These are phyloP conservation scores for Kondoa malvinella DNA, from an alignment of 768 basidiomycete genomes.

Conservation along the genomic window DNA sequence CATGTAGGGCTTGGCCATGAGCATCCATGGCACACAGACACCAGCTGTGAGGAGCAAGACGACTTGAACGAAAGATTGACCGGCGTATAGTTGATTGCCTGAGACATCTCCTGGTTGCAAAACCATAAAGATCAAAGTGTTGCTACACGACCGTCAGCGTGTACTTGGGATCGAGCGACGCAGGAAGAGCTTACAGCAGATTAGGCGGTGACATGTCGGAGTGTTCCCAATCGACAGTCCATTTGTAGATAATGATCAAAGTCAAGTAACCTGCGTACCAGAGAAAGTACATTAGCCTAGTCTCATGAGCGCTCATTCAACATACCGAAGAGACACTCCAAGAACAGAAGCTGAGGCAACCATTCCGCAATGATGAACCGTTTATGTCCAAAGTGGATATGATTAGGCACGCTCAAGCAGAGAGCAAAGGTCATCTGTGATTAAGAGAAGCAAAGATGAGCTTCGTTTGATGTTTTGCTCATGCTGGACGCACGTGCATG, in stretches of 20 bases:
- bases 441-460: not conserved
- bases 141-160: conserved; percentile 2
- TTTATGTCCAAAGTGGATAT: conserved; percentile 74
- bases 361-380: conserved; percentile 86
- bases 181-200: conserved; percentile 43
- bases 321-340: conserved; percentile 82
- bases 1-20: conserved; percentile 79
- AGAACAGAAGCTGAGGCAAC: conserved; percentile 89
- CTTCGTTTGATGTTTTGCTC: not conserved
- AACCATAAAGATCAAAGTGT: conserved; percentile 95
- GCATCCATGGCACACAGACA: conserved; percentile 87
- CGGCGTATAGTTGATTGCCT: conserved; percentile 58
- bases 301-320: not conserved
- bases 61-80: conserved; percentile 70
- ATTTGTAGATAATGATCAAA: conserved; percentile 89
- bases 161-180: not conserved
- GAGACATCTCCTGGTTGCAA: conserved; percentile 54
- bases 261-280: conserved; percentile 46
- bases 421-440: conserved; percentile 92
- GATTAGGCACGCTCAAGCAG: conserved; percentile 89
- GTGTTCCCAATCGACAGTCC: conserved; percentile 78
- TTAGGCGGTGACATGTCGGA: conserved; percentile 59
- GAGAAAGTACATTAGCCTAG: no score
- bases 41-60: conserved; percentile 58
- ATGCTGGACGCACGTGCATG: conserved; percentile 57